Percentiles rank a stretch among this genome's conserved stretches.
Conservation (phyloP, 2,329 filamentous ascomycete genomes). For the Fusarium incarnatum region DNA sequence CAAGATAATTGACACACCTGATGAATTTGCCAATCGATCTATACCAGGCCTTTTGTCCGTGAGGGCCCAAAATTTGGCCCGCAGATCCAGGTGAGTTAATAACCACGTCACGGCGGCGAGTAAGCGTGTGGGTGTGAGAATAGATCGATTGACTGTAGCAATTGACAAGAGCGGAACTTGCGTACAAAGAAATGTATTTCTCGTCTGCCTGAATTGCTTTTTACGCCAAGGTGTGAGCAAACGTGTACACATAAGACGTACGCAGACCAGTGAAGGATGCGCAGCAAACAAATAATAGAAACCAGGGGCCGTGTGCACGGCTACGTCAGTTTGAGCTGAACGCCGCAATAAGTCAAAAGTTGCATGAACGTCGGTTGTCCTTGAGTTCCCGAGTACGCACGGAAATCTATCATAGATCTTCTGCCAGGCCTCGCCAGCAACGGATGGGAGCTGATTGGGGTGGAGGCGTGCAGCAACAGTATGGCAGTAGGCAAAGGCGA, state of each 20-base stretch:
- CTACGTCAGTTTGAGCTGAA: conserved; percentile 25
- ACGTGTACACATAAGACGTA: not conserved
- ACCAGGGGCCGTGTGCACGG: not conserved
- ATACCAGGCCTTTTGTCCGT: conserved; percentile 10
- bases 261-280: not conserved
- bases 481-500: conserved; percentile 41
- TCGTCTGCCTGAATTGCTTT: not conserved
- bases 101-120: conserved; percentile 41
- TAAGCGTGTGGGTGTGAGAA: conserved; percentile 28
- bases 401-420: conserved; percentile 1
- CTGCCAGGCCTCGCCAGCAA: conserved; percentile 2
- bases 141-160: conserved; percentile 10
- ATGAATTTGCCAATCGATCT: conserved; percentile 11
- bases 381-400: not conserved
- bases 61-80: conserved; percentile 36
- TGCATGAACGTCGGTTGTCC: conserved; percentile 23
- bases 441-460: not conserved
- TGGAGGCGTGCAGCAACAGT: conserved; percentile 30
- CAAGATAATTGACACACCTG: conserved; percentile 32
- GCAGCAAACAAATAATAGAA: conserved; percentile 2
- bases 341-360: conserved; percentile 6
- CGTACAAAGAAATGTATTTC: not conserved
- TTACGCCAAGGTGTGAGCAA: conserved; percentile 1
- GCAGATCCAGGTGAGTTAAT: conserved; percentile 39
- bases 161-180: conserved; percentile 10